Conservation (phyloP, 164 flowering plant species). For the Vitis rupestris region DNA sequence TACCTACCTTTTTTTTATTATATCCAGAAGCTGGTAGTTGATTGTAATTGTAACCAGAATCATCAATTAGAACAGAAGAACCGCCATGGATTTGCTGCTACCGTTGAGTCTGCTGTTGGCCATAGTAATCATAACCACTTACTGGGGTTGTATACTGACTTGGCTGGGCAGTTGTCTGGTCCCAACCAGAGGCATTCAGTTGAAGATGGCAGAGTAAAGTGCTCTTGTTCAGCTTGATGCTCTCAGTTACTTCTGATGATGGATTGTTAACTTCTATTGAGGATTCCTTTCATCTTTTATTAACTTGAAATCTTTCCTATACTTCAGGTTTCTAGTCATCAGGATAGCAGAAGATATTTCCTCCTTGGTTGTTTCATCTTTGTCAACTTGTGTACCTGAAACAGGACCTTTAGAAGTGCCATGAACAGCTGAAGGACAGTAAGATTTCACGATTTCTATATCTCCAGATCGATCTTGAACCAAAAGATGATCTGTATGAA, state of each 20-base stretch:
- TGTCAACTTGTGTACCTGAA: conserved; percentile 8
- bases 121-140: conserved; percentile 75
- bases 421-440: conserved; percentile 12
- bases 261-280: conserved; percentile 4
- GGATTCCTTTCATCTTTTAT: conserved; percentile 5
- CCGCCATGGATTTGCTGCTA: conserved; percentile 56
- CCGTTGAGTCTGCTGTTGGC: conserved; percentile 51
- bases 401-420: conserved; percentile 16
- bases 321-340: background rate
- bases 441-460: conserved; percentile 13
- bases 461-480: conserved; percentile 15
- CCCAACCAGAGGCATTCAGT: conserved; percentile 12
- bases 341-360: background rate
- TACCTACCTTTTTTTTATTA: conserved; percentile 49
- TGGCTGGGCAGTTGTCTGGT: conserved; percentile 44
- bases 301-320: conserved; percentile 8
- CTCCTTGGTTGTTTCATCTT: conserved; percentile 1
- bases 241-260: conserved; percentile 4
- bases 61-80: conserved; percentile 46
- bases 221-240: conserved; percentile 1
- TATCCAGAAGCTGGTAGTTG: conserved; percentile 59
- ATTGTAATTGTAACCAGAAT: conserved; percentile 56
- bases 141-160: conserved; percentile 59
- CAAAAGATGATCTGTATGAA: conserved; percentile 21
- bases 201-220: conserved; percentile 21